Evolutionary conservation across 139 green algal species (phyloP).

Genomic region (Klebsormidium nitens): DNA sequence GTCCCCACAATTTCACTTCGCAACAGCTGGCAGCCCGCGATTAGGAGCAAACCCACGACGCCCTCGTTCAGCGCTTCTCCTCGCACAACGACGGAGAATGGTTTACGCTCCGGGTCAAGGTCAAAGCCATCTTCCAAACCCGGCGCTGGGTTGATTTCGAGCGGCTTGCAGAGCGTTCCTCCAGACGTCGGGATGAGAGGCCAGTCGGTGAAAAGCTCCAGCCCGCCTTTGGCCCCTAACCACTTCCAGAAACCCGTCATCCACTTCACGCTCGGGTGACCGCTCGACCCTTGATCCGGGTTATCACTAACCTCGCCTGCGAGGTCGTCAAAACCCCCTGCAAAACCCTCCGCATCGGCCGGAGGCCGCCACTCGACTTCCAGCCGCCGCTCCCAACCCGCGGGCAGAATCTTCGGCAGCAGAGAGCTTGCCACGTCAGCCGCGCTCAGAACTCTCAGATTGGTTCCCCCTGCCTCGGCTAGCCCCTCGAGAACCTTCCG

Average conservation of each 20-base stretch:
- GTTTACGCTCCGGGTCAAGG: too few species aligned
- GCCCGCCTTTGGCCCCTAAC: too few species aligned
- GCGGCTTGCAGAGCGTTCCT: too few species aligned
- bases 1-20: constrained; percentile 16
- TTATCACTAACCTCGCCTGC: too few species aligned
- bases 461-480: constrained; percentile 12
- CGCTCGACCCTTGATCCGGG: too few species aligned
- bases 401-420: constrained; percentile 50
- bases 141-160: too few species aligned
- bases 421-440: constrained; percentile 29
- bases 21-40: constrained; percentile 49
- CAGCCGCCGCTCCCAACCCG: constrained; percentile 37
- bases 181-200: constrained; percentile 55
- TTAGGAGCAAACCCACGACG: constrained; percentile 42
- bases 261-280: constrained; percentile 18
- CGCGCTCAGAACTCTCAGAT: constrained; percentile 31
- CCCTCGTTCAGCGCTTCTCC: too few species aligned
- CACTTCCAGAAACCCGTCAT: constrained; percentile 37
- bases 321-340: too few species aligned
- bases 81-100: too few species aligned
- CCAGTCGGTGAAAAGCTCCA: constrained; percentile 32
- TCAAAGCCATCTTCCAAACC: too few species aligned
- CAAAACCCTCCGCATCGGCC: neutral
- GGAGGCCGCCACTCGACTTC: constrained; percentile 33
- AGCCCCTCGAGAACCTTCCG: too few species aligned